Evolutionary conservation across 139 green algal genomes (phyloP).

Genomic region (Klebsormidium nitens): DNA sequence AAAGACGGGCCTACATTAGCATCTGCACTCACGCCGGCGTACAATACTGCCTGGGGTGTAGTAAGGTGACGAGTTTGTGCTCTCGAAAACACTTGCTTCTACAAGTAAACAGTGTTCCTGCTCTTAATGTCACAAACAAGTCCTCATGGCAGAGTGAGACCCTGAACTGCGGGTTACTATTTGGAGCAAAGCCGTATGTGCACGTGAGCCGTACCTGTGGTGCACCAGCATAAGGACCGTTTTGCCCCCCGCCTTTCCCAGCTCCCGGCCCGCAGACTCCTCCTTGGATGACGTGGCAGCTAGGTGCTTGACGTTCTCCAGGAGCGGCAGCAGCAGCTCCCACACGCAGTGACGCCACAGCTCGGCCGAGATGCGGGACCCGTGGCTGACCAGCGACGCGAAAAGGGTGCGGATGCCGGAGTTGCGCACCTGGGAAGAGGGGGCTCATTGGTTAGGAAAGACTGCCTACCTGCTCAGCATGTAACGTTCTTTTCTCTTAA

Average conservation of each 20-base stretch:
- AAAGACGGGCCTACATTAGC: too few relatives aligned
- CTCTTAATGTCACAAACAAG: too few relatives aligned
- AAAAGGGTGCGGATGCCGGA: conserved; percentile 75
- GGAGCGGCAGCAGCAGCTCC: conserved; percentile 74
- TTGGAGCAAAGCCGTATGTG: too few relatives aligned
- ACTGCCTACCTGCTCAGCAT: neutral
- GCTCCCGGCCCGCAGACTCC: conserved; percentile 45
- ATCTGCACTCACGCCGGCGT: too few relatives aligned
- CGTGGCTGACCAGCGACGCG: conserved; percentile 66
- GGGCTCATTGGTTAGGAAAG: neutral
- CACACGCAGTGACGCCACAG: conserved; percentile 69
- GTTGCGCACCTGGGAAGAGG: conserved; percentile 61
- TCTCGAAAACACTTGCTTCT: too few relatives aligned
- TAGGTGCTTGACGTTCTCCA: conserved; percentile 62
- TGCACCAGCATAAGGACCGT: conserved; percentile 82
- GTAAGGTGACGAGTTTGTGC: too few relatives aligned
- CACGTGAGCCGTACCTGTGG: conserved; percentile 63
- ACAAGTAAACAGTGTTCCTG: too few relatives aligned
- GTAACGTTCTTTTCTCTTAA: neutral
- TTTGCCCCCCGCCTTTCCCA: conserved; percentile 63
- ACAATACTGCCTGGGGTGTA: too few relatives aligned
- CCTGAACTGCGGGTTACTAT: too few relatives aligned
- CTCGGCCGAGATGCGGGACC: conserved; percentile 46
- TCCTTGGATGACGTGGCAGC: conserved; percentile 35
- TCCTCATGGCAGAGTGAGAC: too few relatives aligned